These are phyloP conservation scores for Helichrysum umbraculigerum DNA, from an alignment of 129 eudicot species.

Conservation along the genomic window DNA sequence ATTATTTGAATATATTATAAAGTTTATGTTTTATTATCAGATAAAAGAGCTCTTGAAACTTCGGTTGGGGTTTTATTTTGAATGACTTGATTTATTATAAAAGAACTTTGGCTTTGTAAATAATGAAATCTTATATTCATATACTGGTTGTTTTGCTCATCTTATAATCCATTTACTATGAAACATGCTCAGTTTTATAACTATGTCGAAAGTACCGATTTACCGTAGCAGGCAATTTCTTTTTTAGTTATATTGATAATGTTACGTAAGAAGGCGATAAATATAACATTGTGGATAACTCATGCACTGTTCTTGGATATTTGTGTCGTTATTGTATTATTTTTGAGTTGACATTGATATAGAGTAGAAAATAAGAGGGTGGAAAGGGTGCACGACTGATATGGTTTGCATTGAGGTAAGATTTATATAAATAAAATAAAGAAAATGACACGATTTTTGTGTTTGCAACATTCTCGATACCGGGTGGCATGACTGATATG, in stretches of 20 bases:
- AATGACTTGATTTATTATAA: background rate
- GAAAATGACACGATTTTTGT: background rate
- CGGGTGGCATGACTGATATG: background rate
- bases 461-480: background rate
- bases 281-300: background rate
- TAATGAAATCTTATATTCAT: background rate
- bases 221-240: background rate
- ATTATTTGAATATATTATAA: too few relatives aligned
- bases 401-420: too few relatives aligned
- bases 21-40: background rate
- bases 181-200: too few relatives aligned
- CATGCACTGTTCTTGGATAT: background rate
- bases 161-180: background rate
- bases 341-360: background rate
- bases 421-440: background rate
- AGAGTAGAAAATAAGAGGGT: background rate
- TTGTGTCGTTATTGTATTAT: background rate
- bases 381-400: background rate
- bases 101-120: background rate
- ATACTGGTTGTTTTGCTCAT: background rate
- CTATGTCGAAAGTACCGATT: background rate
- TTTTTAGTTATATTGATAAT: background rate
- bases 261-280: background rate
- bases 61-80: background rate
- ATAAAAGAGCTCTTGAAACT: background rate